Evolutionary conservation across 139 green algal species (phyloP).

Genomic region (Gonium pectorale): DNA sequence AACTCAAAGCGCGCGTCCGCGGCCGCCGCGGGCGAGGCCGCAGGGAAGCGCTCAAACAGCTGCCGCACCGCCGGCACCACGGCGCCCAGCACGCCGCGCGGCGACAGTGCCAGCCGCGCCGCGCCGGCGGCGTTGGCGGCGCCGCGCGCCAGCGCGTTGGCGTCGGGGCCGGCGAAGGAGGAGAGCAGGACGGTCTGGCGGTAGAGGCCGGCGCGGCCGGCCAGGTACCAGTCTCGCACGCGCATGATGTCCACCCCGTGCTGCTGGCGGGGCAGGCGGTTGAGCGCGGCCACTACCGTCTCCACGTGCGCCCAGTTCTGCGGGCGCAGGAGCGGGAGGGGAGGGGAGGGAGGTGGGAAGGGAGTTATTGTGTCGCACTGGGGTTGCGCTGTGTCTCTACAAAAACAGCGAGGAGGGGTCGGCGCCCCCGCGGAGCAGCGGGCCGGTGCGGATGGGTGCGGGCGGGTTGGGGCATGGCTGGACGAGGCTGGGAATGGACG

Average conservation of each 20-base stretch:
- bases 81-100: constrained; percentile 76
- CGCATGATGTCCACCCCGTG: constrained; percentile 96
- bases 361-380: no score
- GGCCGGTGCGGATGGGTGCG: no score
- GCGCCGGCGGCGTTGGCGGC: constrained; percentile 72
- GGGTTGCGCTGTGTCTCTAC: no score
- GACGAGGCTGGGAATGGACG: no score
- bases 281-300: constrained; percentile 85
- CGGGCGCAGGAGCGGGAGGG: neutral
- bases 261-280: constrained; percentile 84
- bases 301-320: constrained; percentile 79
- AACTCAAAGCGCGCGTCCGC: constrained; percentile 86
- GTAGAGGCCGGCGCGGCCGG: constrained; percentile 5
- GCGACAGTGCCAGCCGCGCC: constrained; percentile 54
- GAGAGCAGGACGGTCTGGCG: constrained; percentile 92
- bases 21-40: constrained; percentile 45
- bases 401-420: no score
- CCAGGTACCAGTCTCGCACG: constrained; percentile 73
- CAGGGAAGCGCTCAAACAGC: constrained; percentile 89
- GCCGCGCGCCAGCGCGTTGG: constrained; percentile 81
- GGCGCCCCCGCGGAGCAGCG: no score
- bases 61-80: constrained; percentile 88
- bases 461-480: no score
- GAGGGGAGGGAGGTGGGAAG: neutral
- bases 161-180: constrained; percentile 79